Evolutionary conservation across 495 filamentous ascomycete species (phyloP).

Genomic region (Aspergillus cavernicola): DNA sequence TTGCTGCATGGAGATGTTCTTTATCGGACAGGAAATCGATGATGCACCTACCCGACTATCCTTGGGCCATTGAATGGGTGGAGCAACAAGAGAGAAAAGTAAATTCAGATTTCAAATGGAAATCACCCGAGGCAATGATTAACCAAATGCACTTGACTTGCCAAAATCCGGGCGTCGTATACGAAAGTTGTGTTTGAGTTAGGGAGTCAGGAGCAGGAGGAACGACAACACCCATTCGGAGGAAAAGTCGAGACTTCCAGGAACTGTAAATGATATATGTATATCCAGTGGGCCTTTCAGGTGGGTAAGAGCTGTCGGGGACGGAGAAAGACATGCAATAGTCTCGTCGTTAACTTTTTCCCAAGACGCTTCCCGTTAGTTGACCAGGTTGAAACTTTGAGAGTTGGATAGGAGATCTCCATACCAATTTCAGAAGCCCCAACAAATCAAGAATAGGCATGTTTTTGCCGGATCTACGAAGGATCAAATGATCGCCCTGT

Average conservation of each 20-base stretch:
- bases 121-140: slow-evolving; percentile 1
- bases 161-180: background rate
- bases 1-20: slow-evolving; percentile 18
- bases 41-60: slow-evolving; percentile 24
- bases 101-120: slow-evolving; percentile 8
- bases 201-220: background rate
- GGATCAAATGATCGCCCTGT: slow-evolving; percentile 5
- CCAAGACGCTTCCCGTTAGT: background rate
- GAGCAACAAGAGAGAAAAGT: slow-evolving; percentile 7
- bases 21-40: slow-evolving; percentile 8
- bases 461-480: slow-evolving; percentile 8
- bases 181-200: background rate
- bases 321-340: slow-evolving; percentile 8
- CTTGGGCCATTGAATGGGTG: slow-evolving; percentile 19
- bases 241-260: slow-evolving; percentile 1
- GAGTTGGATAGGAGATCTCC: background rate
- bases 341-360: slow-evolving; percentile 6
- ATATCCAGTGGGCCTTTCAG: slow-evolving; percentile 9
- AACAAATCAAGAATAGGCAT: slow-evolving; percentile 5
- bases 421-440: background rate
- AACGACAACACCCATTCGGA: slow-evolving; percentile 5
- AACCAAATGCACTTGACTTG: slow-evolving; percentile 1
- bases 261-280: slow-evolving; percentile 10
- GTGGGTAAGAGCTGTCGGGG: slow-evolving; percentile 10
- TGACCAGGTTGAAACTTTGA: background rate